A percentile compares a stretch with the other conserved stretches of the same genome.
These are phyloP conservation scores for Xylaria sp. DNA, from an alignment of 2,329 filamentous ascomycete genomes.

Conservation along the genomic window DNA sequence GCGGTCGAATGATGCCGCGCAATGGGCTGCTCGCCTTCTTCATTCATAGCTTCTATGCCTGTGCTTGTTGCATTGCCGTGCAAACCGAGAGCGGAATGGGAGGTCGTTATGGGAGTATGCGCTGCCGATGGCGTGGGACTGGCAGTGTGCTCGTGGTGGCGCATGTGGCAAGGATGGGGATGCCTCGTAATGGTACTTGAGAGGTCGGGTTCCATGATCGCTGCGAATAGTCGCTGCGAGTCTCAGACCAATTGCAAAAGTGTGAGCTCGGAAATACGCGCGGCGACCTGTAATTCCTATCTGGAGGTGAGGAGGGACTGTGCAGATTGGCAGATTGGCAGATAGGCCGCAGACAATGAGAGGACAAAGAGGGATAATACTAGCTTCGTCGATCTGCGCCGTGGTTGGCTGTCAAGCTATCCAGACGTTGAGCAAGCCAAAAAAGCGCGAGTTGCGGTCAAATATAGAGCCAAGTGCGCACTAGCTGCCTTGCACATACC, in stretches of 20 bases:
- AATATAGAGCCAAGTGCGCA: no score
- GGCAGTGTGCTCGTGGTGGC: constrained; percentile 36
- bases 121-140: constrained; percentile 30
- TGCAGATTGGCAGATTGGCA: constrained; percentile 15
- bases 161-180: constrained; percentile 45
- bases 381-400: neutral
- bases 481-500: no score
- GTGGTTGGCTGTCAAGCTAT: neutral
- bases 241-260: neutral
- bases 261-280: constrained; percentile 17
- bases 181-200: constrained; percentile 48
- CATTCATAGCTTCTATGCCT: constrained; percentile 45
- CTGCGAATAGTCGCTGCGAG: neutral
- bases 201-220: constrained; percentile 46
- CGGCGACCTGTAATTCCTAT: constrained; percentile 17
- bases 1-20: constrained; percentile 45
- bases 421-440: neutral
- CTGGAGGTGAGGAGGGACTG: constrained; percentile 16
- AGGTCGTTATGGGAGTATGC: constrained; percentile 28
- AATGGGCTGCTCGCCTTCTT: constrained; percentile 41
- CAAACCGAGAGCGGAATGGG: constrained; percentile 11
- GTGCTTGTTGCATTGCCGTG: constrained; percentile 47
- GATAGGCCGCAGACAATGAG: constrained; percentile 5
- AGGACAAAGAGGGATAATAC: neutral
- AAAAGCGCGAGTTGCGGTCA: no score